These are phyloP conservation scores for Eutypa lata DNA, from an alignment of 2,329 filamentous ascomycete genomes.

Conservation along the genomic window DNA sequence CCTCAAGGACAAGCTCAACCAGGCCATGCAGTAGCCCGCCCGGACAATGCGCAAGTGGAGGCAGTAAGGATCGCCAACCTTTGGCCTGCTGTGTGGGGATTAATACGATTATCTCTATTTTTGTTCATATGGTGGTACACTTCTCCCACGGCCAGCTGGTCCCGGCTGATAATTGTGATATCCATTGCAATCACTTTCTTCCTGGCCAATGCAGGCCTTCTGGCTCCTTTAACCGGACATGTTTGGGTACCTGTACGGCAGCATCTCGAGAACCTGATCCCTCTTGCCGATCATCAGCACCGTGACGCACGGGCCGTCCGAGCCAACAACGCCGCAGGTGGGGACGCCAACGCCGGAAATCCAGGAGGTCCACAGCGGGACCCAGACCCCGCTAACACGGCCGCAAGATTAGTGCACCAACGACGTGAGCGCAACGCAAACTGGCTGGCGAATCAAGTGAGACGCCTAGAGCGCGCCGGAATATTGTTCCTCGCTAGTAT, in stretches of 20 bases:
- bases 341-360: constrained; percentile 22
- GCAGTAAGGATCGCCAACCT: constrained; percentile 39
- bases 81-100: constrained; percentile 62
- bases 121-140: constrained; percentile 66
- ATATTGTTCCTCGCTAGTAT: constrained; percentile 65
- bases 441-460: constrained; percentile 48
- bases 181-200: constrained; percentile 54
- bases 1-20: constrained; percentile 25
- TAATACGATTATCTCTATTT: constrained; percentile 46
- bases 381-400: constrained; percentile 46
- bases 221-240: constrained; percentile 54
- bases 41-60: constrained; percentile 28
- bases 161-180: constrained; percentile 54
- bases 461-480: constrained; percentile 56
- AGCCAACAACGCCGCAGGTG: constrained; percentile 20
- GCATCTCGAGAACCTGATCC: constrained; percentile 59
- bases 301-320: constrained; percentile 22
- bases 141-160: constrained; percentile 55
- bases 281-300: constrained; percentile 39
- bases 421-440: constrained; percentile 42
- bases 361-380: constrained; percentile 13
- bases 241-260: constrained; percentile 55
- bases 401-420: constrained; percentile 51
- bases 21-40: constrained; percentile 24
- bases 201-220: constrained; percentile 55